A percentile compares a stretch with the other conserved stretches of the same genome.
These are phyloP conservation scores for Fusarium mangiferae DNA, from an alignment of 2,329 filamentous ascomycete genomes.

Conservation along the genomic window DNA sequence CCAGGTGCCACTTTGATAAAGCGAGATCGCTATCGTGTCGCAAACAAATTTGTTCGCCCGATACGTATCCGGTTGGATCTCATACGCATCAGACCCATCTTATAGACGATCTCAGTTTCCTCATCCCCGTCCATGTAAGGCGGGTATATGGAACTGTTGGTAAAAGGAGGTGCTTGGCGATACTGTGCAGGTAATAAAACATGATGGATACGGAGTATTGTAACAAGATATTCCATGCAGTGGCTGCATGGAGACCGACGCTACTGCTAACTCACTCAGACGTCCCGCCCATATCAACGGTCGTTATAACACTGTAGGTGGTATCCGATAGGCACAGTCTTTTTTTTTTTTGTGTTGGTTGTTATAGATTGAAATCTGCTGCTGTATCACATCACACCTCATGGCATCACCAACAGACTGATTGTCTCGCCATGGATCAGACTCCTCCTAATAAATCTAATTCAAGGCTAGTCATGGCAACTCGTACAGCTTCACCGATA, in stretches of 20 bases:
- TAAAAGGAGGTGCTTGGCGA: constrained; percentile 44
- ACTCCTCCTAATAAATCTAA: constrained; percentile 17
- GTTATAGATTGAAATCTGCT: constrained; percentile 26
- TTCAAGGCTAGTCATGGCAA: constrained; percentile 9
- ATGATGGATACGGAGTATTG: constrained; percentile 12
- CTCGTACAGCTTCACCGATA: constrained; percentile 35
- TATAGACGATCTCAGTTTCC: constrained; percentile 39
- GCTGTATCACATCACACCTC: constrained; percentile 22
- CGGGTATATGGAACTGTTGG: constrained; percentile 37
- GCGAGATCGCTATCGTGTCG: constrained; percentile 15
- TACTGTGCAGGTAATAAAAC: constrained; percentile 23
- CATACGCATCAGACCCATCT: constrained; percentile 28
- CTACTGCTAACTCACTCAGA: constrained; percentile 21
- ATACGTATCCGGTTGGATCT: constrained; percentile 17
- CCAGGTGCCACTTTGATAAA: constrained; percentile 13
- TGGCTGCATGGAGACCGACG: constrained; percentile 27
- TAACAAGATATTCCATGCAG: constrained; percentile 29
- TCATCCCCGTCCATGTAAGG: constrained; percentile 27
- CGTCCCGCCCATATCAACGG: constrained; percentile 16
- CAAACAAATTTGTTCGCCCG: constrained; percentile 15
- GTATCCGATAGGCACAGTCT: neutral
- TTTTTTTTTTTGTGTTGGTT: neutral
- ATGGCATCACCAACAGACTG: constrained; percentile 31
- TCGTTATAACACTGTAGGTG: constrained; percentile 3
- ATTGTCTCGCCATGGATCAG: constrained; percentile 23